Conservation (phyloP, 192 early-diverging fungal species). For the Entomortierella parvispora region DNA sequence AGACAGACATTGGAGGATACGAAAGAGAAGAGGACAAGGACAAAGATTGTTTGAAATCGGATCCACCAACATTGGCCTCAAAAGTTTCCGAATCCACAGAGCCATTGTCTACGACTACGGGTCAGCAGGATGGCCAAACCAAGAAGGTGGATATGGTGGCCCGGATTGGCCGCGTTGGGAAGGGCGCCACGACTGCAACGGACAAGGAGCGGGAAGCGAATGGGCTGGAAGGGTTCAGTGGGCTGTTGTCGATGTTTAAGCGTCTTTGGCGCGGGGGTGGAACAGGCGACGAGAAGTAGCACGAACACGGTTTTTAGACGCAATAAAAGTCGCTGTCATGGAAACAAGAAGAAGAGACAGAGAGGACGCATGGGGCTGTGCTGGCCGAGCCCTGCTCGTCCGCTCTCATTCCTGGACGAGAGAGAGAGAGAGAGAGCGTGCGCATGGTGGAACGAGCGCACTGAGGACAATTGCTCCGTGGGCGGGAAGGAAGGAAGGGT, state of each 20-base stretch:
- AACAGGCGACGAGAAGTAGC: conserved; percentile 2
- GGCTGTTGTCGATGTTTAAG: conserved; percentile 40
- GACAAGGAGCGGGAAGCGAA: background rate
- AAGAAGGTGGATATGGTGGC: background rate
- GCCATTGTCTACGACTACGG: no score
- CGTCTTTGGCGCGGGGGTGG: conserved; percentile 27
- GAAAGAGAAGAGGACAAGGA: background rate
- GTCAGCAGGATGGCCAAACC: no score
- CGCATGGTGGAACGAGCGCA: no score
- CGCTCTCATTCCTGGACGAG: no score
- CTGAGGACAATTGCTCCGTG: no score
- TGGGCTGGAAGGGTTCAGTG: conserved; percentile 13
- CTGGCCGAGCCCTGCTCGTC: no score
- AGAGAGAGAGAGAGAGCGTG: no score
- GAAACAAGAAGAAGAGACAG: background rate
- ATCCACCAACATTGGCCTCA: background rate
- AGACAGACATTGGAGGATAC: background rate
- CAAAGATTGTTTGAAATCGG: background rate
- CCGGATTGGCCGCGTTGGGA: background rate
- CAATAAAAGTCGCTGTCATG: background rate
- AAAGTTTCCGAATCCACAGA: no score
- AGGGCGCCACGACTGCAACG: background rate
- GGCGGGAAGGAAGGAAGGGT: no score
- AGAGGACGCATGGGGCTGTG: no score
- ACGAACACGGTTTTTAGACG: background rate